Base-by-base conservation (phyloP, 1,284 basidiomycete genomes). In the Tylopilus orsonianus region DNA sequence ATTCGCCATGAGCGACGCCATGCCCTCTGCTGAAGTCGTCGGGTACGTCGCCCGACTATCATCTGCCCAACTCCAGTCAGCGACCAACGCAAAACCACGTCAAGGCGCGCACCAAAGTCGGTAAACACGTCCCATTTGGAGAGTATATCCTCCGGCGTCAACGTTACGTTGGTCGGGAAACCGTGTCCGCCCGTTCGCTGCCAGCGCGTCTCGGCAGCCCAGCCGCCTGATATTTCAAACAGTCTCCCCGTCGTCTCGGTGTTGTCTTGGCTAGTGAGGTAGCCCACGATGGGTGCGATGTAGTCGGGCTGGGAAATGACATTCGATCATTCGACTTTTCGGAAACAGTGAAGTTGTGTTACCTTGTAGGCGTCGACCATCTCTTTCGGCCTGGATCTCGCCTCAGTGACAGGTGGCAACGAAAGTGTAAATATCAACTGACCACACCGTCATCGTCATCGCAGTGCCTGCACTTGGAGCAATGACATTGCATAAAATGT, bases 291-390 rank as follows among this genome's bases (percentile, higher is more conserved):
- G 16, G 97, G 87, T 2, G 96, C 93, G 49, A 99, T 84, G 60
- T 78, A 97, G 61, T 97, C 94, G 40, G 96, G 93, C 84, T 87
- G 42, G 34, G 44, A 29, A 35, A 35, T 30, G 22, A 43, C n/a
- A 13, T 2, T 60, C 2, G n/a, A 42, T 42, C 19, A 23, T 37
- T 10, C 10, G 22, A 7, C 33, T 24, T 13, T 19, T n/a, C 3
- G 26, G 16, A 39, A 16, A 41, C 8, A 16, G 26, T 30, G 38
- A 41, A 32, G 2, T 42, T 62, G 19, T 33, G 30, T 13, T 46
- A 83, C 85, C 74, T 94, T 95, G 79, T 96, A 93, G 12, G 90
- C 90, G 54, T 97, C 87, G 30, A 98, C 85, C 87, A 94, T 91
- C 67, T 97, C 93, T 68, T 91, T 83, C 16, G 89, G 82, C 87